Conservation (phyloP, 2,329 filamentous ascomycete species). For the Alternaria infectoria region DNA sequence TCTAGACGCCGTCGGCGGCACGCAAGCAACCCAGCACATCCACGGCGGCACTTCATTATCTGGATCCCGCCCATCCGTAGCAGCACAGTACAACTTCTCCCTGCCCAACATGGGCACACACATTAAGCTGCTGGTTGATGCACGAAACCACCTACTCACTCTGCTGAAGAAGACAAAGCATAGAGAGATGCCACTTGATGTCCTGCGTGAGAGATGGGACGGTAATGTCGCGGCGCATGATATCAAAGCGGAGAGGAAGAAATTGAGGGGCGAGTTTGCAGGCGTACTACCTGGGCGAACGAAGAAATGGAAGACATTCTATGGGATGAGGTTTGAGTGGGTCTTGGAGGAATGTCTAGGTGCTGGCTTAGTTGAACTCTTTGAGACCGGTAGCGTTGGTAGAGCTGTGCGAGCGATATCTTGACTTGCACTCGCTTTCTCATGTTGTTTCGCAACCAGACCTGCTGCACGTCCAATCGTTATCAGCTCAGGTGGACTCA, state of each 20-base stretch:
- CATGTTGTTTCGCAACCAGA: neutral
- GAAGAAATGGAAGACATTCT: constrained; percentile 73
- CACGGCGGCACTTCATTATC: constrained; percentile 64
- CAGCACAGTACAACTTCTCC: constrained; percentile 60
- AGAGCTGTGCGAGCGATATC: constrained; percentile 59
- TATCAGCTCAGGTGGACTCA: neutral
- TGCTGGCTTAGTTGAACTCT: constrained; percentile 72
- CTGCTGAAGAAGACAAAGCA: constrained; percentile 66
- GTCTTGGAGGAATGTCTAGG: constrained; percentile 74
- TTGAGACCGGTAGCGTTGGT: constrained; percentile 77
- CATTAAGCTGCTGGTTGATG: constrained; percentile 68
- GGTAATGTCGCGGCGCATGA: constrained; percentile 64
- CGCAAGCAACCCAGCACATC: constrained; percentile 68
- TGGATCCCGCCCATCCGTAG: constrained; percentile 17
- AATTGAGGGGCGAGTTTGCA: constrained; percentile 61
- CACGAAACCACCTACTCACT: constrained; percentile 66
- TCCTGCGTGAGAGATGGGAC: constrained; percentile 73
- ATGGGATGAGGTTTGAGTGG: constrained; percentile 74
- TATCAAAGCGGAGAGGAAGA: constrained; percentile 56
- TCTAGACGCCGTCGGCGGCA: constrained; percentile 71
- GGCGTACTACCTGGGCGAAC: constrained; percentile 67
- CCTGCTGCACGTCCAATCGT: neutral
- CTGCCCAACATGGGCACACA: constrained; percentile 71
- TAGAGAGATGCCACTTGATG: constrained; percentile 67
- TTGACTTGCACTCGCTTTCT: neutral